Base-by-base conservation (phyloP, 768 basidiomycete species). In the Amanita brunnescens region DNA sequence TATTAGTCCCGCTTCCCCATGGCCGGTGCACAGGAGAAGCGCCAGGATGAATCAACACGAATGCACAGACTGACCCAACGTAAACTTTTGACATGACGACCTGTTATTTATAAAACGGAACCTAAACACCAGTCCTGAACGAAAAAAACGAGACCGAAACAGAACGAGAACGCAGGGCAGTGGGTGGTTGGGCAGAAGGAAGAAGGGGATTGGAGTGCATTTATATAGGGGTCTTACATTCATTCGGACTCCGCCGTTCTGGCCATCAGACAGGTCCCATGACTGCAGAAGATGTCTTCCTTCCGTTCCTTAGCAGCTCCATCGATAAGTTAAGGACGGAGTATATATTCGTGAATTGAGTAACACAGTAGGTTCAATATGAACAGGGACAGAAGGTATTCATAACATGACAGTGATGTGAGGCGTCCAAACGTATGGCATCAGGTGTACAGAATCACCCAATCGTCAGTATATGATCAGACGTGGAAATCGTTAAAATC, bases 41-140 rank as follows among this genome's bases (percentile, higher is more conserved):
- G 67, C 68, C 61, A 59, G 66, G 57, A 64, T 61, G 62, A 69
- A 65, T 64, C 72, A 63, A 73, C 62, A 71, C 72, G 65, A 73
- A 73, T 69, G 68, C 70, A 69, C 70, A 81, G 81, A 91, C 89
- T 85, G 80, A 92, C 89, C 88, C 89, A 79, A 92, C 88, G 70
- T 91, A 92, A 67, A 91, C 79, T 75, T 91, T 92, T 64, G 85
- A 79, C 83, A 87, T 86, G 73, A 75, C 79, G 72, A 73, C 62
- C 63, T 59, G 57, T 67, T 72, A 67, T 68, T 29, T 71, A 77
- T 73, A 78, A 75, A 74, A 66, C 70, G 70, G 71, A 64, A 69
- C 70, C 70, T 70, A 70, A 70, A 78, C 67, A 77, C 65, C 70
- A 74, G 67, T 68, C 72, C 67, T 65, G 66, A 73, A 77, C 71